A percentile compares a stretch with the other conserved stretches of the same genome.
Evolutionary conservation across 208 protist genomes (phyloP).

Genomic region (Leishmania tarentolae): DNA sequence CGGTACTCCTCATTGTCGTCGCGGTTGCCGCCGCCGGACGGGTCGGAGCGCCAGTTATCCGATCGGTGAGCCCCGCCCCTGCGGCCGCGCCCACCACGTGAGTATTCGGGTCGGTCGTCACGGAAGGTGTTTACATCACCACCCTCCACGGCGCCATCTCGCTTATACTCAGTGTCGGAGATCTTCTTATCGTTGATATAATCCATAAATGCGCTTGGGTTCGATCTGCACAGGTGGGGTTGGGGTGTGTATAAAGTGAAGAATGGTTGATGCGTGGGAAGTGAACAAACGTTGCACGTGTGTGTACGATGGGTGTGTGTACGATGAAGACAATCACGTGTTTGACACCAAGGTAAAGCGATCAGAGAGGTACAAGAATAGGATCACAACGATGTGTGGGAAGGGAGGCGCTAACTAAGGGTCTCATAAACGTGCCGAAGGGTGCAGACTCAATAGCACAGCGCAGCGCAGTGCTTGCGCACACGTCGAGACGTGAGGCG

Average conservation of each 20-base stretch:
- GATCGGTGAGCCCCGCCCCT: constrained; percentile 37
- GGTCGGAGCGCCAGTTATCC: constrained; percentile 49
- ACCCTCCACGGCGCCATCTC: constrained; percentile 44
- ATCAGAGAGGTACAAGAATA: background rate
- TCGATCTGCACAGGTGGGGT: background rate
- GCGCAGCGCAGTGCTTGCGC: background rate
- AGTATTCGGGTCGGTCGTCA: constrained; percentile 47
- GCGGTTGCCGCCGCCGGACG: constrained; percentile 20
- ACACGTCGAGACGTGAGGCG: background rate
- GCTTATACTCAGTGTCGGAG: constrained; percentile 56
- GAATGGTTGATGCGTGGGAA: background rate
- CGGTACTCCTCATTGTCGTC: constrained; percentile 29
- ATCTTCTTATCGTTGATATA: constrained; percentile 42
- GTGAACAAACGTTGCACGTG: background rate
- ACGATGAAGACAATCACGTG: background rate
- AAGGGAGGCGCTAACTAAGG: background rate
- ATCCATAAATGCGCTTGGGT: constrained; percentile 51
- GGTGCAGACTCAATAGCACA: background rate
- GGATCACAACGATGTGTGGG: background rate
- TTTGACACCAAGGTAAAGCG: background rate
- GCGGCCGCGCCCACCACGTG: constrained; percentile 43
- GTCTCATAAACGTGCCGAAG: background rate
- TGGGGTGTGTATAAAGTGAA: background rate
- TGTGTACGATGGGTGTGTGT: background rate
- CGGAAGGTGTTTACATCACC: constrained; percentile 36